phyloP scores from a whole-genome alignment of 148 eudicot genomes.

The Agrostemma githago region DNA sequence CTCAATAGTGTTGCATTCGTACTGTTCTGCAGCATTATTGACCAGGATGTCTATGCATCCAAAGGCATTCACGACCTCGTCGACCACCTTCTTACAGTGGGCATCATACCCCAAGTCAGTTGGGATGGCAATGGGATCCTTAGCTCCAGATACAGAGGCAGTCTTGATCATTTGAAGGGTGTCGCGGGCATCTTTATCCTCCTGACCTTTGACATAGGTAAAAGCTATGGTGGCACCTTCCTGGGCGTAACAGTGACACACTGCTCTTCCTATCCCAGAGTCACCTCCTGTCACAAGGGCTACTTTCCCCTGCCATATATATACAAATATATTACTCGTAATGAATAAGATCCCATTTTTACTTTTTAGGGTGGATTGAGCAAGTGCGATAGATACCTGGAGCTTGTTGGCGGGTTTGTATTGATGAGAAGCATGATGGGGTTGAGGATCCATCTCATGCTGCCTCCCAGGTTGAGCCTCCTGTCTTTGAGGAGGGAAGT shows the following conservation, averaged over 20 bases:
- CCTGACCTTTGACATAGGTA: slow-evolving; percentile 70
- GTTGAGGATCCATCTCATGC: slow-evolving; percentile 72
- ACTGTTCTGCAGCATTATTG: slow-evolving; percentile 75
- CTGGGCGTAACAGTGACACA: slow-evolving; percentile 50
- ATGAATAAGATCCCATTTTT: too few species aligned
- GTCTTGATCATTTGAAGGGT: slow-evolving; percentile 47
- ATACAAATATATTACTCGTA: background rate
- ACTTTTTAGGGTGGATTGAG: too few species aligned
- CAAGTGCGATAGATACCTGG: slow-evolving; percentile 20
- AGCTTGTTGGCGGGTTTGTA: slow-evolving; percentile 70
- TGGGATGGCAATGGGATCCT: slow-evolving; percentile 64
- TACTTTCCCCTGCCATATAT: slow-evolving; percentile 61
- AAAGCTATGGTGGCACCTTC: slow-evolving; percentile 93
- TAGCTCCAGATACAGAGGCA: slow-evolving; percentile 44
- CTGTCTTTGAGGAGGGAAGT: slow-evolving; percentile 64
- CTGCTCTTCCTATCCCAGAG: slow-evolving; percentile 87
- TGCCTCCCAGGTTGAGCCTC: slow-evolving; percentile 73
- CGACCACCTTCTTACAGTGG: slow-evolving; percentile 63
- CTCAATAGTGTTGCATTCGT: slow-evolving; percentile 49
- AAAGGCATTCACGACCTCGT: slow-evolving; percentile 56
- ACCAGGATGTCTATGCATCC: slow-evolving; percentile 75
- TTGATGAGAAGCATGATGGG: slow-evolving; percentile 26
- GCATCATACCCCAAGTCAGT: slow-evolving; percentile 71
- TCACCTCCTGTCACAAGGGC: slow-evolving; percentile 92
- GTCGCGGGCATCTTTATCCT: slow-evolving; percentile 70